A percentile compares a stretch with the other conserved stretches of the same genome.
Evolutionary conservation across 148 eudicot species (phyloP).

Genomic region (Salicornia ramosissima): DNA sequence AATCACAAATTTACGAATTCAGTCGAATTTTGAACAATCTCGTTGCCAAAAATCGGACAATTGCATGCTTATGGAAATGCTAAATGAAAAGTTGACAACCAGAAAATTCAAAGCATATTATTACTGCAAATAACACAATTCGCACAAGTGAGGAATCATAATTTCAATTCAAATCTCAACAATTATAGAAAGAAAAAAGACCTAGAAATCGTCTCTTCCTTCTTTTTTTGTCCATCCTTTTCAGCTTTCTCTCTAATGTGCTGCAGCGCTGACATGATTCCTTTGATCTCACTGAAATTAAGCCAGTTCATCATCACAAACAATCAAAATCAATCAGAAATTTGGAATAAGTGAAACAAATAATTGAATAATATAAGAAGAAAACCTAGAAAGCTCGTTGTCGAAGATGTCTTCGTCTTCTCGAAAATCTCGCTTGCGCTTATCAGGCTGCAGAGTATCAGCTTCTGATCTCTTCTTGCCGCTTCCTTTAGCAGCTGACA

Average conservation of each 20-base stretch:
- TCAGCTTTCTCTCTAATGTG: conserved; percentile 77
- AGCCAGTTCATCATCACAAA: no score
- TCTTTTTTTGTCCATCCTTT: conserved; percentile 80
- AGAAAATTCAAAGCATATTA: no score
- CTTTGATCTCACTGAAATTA: conserved; percentile 76
- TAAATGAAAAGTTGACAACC: no score
- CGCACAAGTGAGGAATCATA: background rate
- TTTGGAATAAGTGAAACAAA: no score
- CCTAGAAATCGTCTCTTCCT: conserved; percentile 89
- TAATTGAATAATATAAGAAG: no score
- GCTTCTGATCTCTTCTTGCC: conserved; percentile 43
- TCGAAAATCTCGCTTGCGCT: conserved; percentile 34
- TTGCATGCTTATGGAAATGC: no score
- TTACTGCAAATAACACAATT: no score
- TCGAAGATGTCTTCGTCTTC: conserved; percentile 54
- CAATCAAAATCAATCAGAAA: no score
- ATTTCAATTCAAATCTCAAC: background rate
- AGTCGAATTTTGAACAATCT: no score
- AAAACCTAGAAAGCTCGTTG: conserved; percentile 49
- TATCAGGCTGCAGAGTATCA: conserved; percentile 34
- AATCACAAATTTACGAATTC: no score
- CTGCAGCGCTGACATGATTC: conserved; percentile 67
- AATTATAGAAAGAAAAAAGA: conserved; percentile 14
- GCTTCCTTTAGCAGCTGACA: conserved; percentile 50
- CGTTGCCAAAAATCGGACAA: no score